phyloP scores from a whole-genome alignment of 2,329 filamentous ascomycete species.

The Cytospora paraplurivora region DNA sequence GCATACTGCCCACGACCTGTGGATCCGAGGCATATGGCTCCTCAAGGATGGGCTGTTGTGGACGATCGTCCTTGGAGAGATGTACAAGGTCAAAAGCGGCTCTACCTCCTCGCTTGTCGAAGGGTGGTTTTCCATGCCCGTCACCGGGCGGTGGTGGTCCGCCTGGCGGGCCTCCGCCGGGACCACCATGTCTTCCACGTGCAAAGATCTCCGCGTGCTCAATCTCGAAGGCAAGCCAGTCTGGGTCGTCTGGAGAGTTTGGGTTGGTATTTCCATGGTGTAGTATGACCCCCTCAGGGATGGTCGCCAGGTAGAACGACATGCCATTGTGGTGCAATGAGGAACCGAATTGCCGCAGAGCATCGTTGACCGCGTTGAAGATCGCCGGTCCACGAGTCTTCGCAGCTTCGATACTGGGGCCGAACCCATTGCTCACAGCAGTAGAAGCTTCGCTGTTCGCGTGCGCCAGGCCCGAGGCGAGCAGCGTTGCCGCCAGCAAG shows the following conservation, averaged over 20 bases:
- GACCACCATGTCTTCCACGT: conserved; percentile 28
- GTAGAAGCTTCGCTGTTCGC: conserved; percentile 1
- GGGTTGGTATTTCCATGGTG: conserved; percentile 63
- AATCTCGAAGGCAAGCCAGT: conserved; percentile 78
- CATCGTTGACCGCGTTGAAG: conserved; percentile 73
- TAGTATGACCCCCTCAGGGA: conserved; percentile 65
- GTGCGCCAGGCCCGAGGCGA: conserved; percentile 18
- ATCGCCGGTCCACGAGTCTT: conserved; percentile 61
- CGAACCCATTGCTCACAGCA: conserved; percentile 32
- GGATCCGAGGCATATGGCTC: background rate
- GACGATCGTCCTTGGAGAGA: background rate
- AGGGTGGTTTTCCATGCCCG: background rate
- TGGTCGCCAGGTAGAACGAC: conserved; percentile 66
- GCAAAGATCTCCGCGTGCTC: conserved; percentile 73
- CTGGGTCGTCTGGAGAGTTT: conserved; percentile 53
- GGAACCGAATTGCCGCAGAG: conserved; percentile 74
- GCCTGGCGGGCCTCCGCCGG: conserved; percentile 13
- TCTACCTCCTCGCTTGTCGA: background rate
- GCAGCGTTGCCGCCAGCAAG: conserved; percentile 19
- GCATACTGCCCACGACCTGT: background rate
- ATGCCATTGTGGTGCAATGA: conserved; percentile 76
- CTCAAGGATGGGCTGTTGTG: conserved; percentile 13
- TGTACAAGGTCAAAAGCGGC: background rate
- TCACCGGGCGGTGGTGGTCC: background rate
- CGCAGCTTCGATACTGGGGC: conserved; percentile 43